A percentile compares a stretch with the other conserved stretches of the same genome.
Evolutionary conservation across 2,329 filamentous ascomycete genomes (phyloP).

Genomic region (Penicillium brasilianum): DNA sequence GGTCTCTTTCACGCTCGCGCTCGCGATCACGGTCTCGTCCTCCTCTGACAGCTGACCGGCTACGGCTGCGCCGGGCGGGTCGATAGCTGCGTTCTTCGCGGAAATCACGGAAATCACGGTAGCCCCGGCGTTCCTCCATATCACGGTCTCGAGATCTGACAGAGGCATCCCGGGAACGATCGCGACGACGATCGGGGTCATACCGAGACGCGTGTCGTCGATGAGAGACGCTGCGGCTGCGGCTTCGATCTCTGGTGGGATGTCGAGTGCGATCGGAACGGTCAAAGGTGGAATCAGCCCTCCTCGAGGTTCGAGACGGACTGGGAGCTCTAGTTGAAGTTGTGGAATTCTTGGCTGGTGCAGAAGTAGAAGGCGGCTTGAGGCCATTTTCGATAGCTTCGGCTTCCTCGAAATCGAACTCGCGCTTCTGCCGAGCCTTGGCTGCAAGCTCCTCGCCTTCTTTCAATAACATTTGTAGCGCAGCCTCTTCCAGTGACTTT

Average conservation of each 20-base stretch:
- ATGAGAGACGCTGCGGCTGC: slow-evolving; percentile 39
- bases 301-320: slow-evolving; percentile 36
- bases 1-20: not conserved
- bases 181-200: slow-evolving; percentile 37
- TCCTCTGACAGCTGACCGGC: slow-evolving; percentile 33
- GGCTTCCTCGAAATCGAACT: slow-evolving; percentile 57
- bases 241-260: slow-evolving; percentile 35
- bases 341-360: slow-evolving; percentile 30
- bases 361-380: slow-evolving; percentile 33
- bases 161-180: slow-evolving; percentile 37
- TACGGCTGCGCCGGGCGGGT: slow-evolving; percentile 42
- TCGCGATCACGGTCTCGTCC: slow-evolving; percentile 31
- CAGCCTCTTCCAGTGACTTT: slow-evolving; percentile 61
- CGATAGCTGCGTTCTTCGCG: slow-evolving; percentile 41
- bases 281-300: slow-evolving; percentile 36
- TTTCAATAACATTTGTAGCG: slow-evolving; percentile 58
- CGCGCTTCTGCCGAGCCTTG: slow-evolving; percentile 56
- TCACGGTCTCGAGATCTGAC: slow-evolving; percentile 40
- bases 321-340: slow-evolving; percentile 37
- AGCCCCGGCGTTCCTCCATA: slow-evolving; percentile 39
- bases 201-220: slow-evolving; percentile 35
- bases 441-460: slow-evolving; percentile 61
- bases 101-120: slow-evolving; percentile 38
- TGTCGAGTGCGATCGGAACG: slow-evolving; percentile 32
- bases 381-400: slow-evolving; percentile 48